Conservation (phyloP, 768 basidiomycete genomes). For the Atractiella rhizophila region DNA sequence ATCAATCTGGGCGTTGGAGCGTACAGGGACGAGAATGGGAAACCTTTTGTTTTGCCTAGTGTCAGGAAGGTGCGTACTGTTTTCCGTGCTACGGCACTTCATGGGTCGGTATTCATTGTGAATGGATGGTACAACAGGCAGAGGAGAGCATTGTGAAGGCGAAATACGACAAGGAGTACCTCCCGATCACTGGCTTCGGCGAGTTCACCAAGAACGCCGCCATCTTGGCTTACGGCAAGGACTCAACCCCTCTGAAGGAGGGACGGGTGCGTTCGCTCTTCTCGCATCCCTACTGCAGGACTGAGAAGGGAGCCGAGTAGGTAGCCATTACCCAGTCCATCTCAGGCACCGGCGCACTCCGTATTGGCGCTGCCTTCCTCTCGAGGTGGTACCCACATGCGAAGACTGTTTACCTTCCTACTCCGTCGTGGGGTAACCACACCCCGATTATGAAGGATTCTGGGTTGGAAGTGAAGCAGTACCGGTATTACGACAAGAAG, state of each 20-base stretch:
- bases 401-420: conserved; percentile 55
- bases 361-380: conserved; percentile 68
- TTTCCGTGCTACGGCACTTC: background rate
- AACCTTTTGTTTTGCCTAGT: conserved; percentile 77
- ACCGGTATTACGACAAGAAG: conserved; percentile 79
- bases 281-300: background rate
- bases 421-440: conserved; percentile 92
- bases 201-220: conserved; percentile 61
- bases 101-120: background rate
- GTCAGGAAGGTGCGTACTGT: conserved; percentile 44
- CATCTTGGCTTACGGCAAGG: conserved; percentile 49
- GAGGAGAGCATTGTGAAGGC: conserved; percentile 43
- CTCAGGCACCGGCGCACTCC: conserved; percentile 88
- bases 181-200: conserved; percentile 66
- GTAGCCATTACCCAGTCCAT: conserved; percentile 50
- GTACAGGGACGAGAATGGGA: conserved; percentile 63
- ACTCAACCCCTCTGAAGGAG: conserved; percentile 44
- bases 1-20: conserved; percentile 83
- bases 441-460: conserved; percentile 73
- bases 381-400: conserved; percentile 48
- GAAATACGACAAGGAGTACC: conserved; percentile 67
- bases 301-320: conserved; percentile 15
- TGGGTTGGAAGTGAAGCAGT: conserved; percentile 58
- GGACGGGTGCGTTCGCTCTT: conserved; percentile 32
- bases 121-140: conserved; percentile 29